A percentile compares a stretch with the other conserved stretches of the same genome.
phyloP scores from a whole-genome alignment of 2,329 filamentous ascomycete species.

The Didymella arachidicola region DNA sequence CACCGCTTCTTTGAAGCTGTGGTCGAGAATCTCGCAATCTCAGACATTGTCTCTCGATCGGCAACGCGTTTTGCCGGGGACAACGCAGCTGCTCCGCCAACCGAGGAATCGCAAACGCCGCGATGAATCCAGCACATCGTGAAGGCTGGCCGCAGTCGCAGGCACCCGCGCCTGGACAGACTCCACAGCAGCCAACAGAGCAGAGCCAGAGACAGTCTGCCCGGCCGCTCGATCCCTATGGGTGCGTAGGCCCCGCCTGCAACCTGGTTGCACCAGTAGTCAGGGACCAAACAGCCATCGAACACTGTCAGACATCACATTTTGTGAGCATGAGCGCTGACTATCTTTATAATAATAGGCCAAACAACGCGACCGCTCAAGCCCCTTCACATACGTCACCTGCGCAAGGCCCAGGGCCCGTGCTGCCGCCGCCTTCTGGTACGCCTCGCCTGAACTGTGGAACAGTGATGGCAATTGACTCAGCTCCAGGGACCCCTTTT shows the following conservation, averaged over 20 bases:
- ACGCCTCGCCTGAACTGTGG: constrained; percentile 27
- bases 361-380: constrained; percentile 45
- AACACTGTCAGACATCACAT: constrained; percentile 20
- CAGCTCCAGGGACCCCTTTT: constrained; percentile 45
- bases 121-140: constrained; percentile 53
- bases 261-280: constrained; percentile 17
- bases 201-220: constrained; percentile 44
- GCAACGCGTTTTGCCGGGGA: constrained; percentile 28
- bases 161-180: constrained; percentile 56
- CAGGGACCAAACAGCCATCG: constrained; percentile 29
- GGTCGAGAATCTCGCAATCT: constrained; percentile 30
- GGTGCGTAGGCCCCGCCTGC: constrained; percentile 37
- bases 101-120: constrained; percentile 44
- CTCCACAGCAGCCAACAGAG: constrained; percentile 43
- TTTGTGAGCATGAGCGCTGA: constrained; percentile 32
- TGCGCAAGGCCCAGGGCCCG: constrained; percentile 46
- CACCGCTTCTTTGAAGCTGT: constrained; percentile 10
- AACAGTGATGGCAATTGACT: constrained; percentile 28
- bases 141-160: constrained; percentile 56
- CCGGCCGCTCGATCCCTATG: constrained; percentile 47
- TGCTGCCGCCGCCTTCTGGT: constrained; percentile 53
- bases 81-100: constrained; percentile 32
- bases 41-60: constrained; percentile 19
- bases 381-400: constrained; percentile 46
- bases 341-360: constrained; percentile 29